Percentiles rank a stretch among this genome's conserved stretches.
Conservation (phyloP, 192 early-diverging fungal species). For the Coemansia sp. region DNA sequence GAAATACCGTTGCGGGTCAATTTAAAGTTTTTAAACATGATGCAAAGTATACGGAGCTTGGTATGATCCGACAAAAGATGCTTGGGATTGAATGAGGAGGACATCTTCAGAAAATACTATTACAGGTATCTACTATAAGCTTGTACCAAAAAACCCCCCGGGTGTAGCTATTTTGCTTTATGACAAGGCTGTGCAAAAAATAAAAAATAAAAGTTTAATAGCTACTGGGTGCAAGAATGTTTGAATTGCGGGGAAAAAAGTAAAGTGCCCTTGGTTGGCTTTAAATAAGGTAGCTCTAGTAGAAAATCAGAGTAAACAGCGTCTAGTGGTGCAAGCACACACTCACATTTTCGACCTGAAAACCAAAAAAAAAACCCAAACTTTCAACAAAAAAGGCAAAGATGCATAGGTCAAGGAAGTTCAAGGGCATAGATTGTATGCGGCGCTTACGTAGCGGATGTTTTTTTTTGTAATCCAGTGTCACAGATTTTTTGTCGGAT, state of each 20-base stretch:
- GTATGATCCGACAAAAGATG: conserved; percentile 22
- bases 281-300: neutral
- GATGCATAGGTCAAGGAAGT: neutral
- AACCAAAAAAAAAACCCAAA: neutral
- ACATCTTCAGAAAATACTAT: conserved; percentile 7
- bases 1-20: conserved; percentile 29
- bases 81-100: conserved; percentile 7
- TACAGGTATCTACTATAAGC: neutral
- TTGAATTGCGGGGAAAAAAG: neutral
- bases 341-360: neutral
- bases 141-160: neutral
- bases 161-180: neutral
- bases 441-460: neutral
- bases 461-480: neutral
- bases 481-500: neutral
- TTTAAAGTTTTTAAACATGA: conserved; percentile 34
- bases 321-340: neutral
- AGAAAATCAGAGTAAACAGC: neutral
- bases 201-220: neutral
- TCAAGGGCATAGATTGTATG: neutral
- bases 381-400: neutral
- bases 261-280: neutral
- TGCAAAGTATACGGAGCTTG: conserved; percentile 32
- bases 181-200: neutral
- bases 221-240: neutral